Conservation (phyloP, 257 asterid genomes). For the Lantana camara region DNA sequence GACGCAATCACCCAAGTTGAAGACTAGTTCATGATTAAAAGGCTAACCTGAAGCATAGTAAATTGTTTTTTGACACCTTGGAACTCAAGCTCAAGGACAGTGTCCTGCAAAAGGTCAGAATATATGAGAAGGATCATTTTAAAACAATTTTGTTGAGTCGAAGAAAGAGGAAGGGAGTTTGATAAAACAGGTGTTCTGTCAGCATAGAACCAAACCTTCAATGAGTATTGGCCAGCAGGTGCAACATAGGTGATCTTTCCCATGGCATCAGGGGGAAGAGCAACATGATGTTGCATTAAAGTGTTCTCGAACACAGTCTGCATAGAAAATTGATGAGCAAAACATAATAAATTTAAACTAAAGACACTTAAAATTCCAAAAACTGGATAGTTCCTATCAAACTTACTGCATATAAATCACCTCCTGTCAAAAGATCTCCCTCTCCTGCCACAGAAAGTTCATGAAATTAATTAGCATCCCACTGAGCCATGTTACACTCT, state of each 20-base stretch:
- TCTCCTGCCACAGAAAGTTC: constrained; percentile 61
- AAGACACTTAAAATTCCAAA: constrained; percentile 8
- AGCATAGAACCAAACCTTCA: constrained; percentile 62
- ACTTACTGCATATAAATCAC: constrained; percentile 96
- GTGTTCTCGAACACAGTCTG: constrained; percentile 91
- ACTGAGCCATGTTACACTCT: constrained; percentile 6
- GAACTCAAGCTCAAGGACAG: constrained; percentile 98
- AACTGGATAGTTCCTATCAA: constrained; percentile 24
- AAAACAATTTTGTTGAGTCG: constrained; percentile 26
- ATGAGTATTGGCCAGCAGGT: constrained; percentile 89
- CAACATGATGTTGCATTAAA: constrained; percentile 84
- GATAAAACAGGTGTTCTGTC: constrained; percentile 19
- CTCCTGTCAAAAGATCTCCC: constrained; percentile 93
- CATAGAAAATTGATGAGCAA: constrained; percentile 29
- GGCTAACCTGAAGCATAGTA: constrained; percentile 95
- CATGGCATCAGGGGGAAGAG: constrained; percentile 97
- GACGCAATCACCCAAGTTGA: constrained; percentile 3
- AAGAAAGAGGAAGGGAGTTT: not conserved
- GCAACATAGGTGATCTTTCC: constrained; percentile 93
- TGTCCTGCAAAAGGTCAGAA: constrained; percentile 63
- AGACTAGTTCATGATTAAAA: constrained; percentile 21
- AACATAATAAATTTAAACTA: constrained; percentile 5
- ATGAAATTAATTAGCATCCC: constrained; percentile 15
- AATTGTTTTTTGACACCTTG: constrained; percentile 90
- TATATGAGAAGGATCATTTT: too few species aligned